These are phyloP conservation scores for Trichoderma erinaceum DNA, from an alignment of 495 filamentous ascomycete genomes.

Conservation along the genomic window DNA sequence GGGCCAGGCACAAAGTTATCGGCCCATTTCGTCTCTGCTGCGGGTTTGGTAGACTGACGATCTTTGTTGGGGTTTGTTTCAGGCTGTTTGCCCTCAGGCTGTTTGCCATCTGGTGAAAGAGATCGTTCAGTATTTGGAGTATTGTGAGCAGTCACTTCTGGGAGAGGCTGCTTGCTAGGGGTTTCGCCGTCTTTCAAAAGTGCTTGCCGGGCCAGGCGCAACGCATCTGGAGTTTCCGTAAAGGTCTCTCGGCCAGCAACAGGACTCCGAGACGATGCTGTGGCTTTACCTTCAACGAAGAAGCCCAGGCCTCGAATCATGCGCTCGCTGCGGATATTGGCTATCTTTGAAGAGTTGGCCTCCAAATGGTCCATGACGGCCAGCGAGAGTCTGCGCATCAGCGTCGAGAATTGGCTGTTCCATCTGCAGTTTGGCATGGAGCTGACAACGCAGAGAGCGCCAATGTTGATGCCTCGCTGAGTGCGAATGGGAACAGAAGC, in stretches of 20 bases:
- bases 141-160: not conserved
- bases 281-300: slow-evolving; percentile 53
- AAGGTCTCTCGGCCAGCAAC: slow-evolving; percentile 5
- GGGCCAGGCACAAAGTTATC: not conserved
- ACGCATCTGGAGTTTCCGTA: not conserved
- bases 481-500: slow-evolving; percentile 62
- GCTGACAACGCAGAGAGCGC: slow-evolving; percentile 63
- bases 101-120: not conserved
- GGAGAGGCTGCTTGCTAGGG: not conserved
- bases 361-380: slow-evolving; percentile 61
- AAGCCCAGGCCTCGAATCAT: slow-evolving; percentile 56
- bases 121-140: not conserved
- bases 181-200: not conserved
- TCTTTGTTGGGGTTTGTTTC: not conserved
- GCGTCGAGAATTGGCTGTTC: slow-evolving; percentile 31
- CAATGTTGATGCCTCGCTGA: slow-evolving; percentile 61
- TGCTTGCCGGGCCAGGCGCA: not conserved
- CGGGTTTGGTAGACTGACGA: not conserved
- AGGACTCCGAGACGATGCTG: slow-evolving; percentile 13
- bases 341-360: slow-evolving; percentile 48
- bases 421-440: slow-evolving; percentile 43
- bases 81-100: not conserved
- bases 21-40: slow-evolving; percentile 1
- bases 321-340: slow-evolving; percentile 51
- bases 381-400: slow-evolving; percentile 43